Percentiles rank a stretch among this genome's conserved stretches.
Evolutionary conservation across 306 rosid genomes (phyloP).

Genomic region (Geum urbanum): DNA sequence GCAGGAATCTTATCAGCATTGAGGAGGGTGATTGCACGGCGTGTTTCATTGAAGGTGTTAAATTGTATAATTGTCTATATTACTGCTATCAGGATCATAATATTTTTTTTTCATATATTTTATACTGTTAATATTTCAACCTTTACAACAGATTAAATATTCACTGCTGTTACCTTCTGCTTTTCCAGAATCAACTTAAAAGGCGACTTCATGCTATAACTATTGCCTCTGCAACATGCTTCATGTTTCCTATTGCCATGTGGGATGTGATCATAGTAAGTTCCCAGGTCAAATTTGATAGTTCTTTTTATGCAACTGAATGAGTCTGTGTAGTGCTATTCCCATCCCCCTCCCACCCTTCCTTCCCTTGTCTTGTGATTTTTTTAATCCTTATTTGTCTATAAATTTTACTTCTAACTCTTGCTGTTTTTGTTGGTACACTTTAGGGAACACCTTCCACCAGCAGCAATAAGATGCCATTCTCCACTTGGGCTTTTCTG

Average conservation of each 20-base stretch:
- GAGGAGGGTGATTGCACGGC: constrained; percentile 92
- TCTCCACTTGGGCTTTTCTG: constrained; percentile 88
- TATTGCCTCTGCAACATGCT: constrained; percentile 92
- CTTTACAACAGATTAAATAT: constrained; percentile 20
- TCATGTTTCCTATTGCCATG: constrained; percentile 96
- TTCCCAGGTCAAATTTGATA: constrained; percentile 21
- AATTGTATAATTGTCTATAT: background rate
- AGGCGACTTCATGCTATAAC: constrained; percentile 91
- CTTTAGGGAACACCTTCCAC: constrained; percentile 78
- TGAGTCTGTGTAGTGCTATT: constrained; percentile 10
- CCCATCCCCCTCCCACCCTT: background rate
- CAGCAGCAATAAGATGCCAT: constrained; percentile 57
- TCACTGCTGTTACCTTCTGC: constrained; percentile 16
- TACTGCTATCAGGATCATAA: constrained; percentile 7
- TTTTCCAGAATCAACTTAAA: constrained; percentile 88
- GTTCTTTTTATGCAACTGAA: constrained; percentile 18
- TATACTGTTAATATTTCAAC: constrained; percentile 4
- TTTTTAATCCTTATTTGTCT: no score
- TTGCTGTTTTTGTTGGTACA: constrained; percentile 19
- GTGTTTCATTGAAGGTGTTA: constrained; percentile 88
- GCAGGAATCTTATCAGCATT: constrained; percentile 89
- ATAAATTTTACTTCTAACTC: background rate
- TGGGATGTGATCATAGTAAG: constrained; percentile 92
- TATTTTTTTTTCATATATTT: constrained; percentile 19
- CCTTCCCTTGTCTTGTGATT: background rate